Base-by-base conservation (phyloP, 176 grass and related monocot species). In the Stipa capillata region DNA sequence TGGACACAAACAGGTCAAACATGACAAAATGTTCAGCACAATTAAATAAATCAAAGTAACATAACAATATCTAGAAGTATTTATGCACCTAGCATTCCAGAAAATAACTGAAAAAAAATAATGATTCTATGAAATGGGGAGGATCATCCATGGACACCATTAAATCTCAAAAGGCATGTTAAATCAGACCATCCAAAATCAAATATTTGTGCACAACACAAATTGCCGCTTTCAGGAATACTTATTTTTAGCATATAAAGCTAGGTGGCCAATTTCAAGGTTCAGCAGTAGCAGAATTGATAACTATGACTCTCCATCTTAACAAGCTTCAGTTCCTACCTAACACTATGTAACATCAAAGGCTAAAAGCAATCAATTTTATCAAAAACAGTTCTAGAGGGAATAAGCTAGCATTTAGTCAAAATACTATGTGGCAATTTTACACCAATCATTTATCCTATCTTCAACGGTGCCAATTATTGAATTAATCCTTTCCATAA, bases 1-100 rank as follows among this genome's bases (percentile, higher is more conserved):
- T 98, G 33, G 13, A 81, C 32, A 37, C 74, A 86, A 72, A 77
- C 20, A 83, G 73, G 71, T 23, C 61, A 11, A 7, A 7, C 51
- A 83, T 84, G 35, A 50, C 57, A 36, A 68, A 34, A 66, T 33
- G 79, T 47, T 65, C 18, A 3, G 34, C 32, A 62, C 20, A 16
- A 23, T 68, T 28, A 54, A 18, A 41, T 42, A 16, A 66, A 61
- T 66, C 56, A 67, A 28, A 18, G 36, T 82, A 49, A 29, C 18
- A 73, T 14, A 36, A 34, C 20, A 24, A 82, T 5, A 33, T 67
- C 62, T 75, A 65, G 37, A 72, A 62, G 17, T 39, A 69, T 24
- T 8, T 56, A 75, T 82, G 24, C 71, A 82, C 18, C 23, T 50
- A 59, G 13, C 2, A 70, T 70, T 70, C 15, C 14, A 6, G 67